Evolutionary conservation across 192 early-diverging fungal species (phyloP).

Genomic region (Chytriomyces confervae): DNA sequence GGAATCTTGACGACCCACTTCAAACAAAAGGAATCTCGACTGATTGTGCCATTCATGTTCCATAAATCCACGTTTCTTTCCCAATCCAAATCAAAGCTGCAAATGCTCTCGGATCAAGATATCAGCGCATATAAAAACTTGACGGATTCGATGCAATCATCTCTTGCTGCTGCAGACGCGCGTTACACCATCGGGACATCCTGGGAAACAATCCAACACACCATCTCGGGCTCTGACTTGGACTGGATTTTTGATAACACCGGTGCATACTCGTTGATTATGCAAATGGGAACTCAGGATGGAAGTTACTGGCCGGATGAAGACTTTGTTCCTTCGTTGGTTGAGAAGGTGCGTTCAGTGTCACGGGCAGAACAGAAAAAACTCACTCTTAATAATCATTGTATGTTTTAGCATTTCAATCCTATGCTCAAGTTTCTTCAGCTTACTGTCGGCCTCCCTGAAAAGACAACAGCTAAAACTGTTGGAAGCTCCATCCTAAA

Average conservation of each 20-base stretch:
- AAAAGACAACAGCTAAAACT: conserved; percentile 33
- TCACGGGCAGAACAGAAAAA: no score
- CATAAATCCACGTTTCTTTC: conserved; percentile 34
- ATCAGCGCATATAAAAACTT: conserved; percentile 18
- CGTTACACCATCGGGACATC: conserved; percentile 28
- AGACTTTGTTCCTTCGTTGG: neutral
- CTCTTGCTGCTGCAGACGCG: neutral
- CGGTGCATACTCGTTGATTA: conserved; percentile 24
- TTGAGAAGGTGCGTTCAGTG: conserved; percentile 27
- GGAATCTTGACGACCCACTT: neutral
- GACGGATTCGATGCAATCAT: conserved; percentile 23
- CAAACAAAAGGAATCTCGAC: neutral
- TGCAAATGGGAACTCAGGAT: conserved; percentile 32
- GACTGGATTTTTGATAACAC: conserved; percentile 41
- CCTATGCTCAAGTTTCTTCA: conserved; percentile 26
- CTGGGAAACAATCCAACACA: conserved; percentile 29
- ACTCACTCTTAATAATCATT: neutral
- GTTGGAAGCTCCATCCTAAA: conserved; percentile 11
- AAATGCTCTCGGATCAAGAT: conserved; percentile 27
- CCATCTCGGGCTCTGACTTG: conserved; percentile 39
- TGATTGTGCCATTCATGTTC: conserved; percentile 39
- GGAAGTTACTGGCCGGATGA: conserved; percentile 27
- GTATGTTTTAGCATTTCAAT: conserved; percentile 6
- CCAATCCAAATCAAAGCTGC: conserved; percentile 8
- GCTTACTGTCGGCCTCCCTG: conserved; percentile 4